These are phyloP conservation scores for Patellifolia procumbens DNA, from an alignment of 179 eudicot species.

Conservation along the genomic window DNA sequence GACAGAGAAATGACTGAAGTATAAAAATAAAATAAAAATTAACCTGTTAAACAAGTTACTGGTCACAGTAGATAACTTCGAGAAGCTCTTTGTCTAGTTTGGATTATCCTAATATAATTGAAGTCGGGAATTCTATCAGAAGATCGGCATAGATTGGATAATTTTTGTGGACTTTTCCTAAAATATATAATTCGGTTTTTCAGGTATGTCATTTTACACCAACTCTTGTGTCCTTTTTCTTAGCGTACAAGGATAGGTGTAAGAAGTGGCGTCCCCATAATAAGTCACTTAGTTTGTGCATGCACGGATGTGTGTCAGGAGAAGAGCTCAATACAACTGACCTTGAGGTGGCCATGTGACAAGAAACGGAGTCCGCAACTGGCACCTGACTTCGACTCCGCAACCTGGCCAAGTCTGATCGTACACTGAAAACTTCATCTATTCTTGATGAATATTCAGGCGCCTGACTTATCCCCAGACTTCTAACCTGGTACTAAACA, in stretches of 20 bases:
- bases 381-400: constrained; percentile 39
- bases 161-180: too few relatives aligned
- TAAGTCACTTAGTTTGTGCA: neutral
- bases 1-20: too few relatives aligned
- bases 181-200: too few relatives aligned
- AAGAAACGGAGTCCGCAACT: constrained; percentile 39
- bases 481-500: constrained; percentile 48
- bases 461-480: constrained; percentile 32
- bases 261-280: too few relatives aligned
- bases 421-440: constrained; percentile 27
- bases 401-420: constrained; percentile 35
- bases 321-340: constrained; percentile 24
- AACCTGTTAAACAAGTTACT: too few relatives aligned
- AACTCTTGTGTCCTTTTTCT: neutral
- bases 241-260: neutral
- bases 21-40: too few relatives aligned
- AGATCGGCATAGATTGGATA: too few relatives aligned
- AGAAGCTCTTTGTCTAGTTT: too few relatives aligned
- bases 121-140: too few relatives aligned
- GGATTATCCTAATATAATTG: too few relatives aligned
- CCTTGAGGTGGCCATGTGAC: constrained; percentile 44
- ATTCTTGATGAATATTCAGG: constrained; percentile 35
- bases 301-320: neutral
- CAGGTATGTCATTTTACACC: too few relatives aligned
- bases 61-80: too few relatives aligned